Evolutionary conservation across 768 basidiomycete genomes (phyloP), one percentile per base, ranked within the genome.

Genomic region (Boletus pseudopeckii): DNA sequence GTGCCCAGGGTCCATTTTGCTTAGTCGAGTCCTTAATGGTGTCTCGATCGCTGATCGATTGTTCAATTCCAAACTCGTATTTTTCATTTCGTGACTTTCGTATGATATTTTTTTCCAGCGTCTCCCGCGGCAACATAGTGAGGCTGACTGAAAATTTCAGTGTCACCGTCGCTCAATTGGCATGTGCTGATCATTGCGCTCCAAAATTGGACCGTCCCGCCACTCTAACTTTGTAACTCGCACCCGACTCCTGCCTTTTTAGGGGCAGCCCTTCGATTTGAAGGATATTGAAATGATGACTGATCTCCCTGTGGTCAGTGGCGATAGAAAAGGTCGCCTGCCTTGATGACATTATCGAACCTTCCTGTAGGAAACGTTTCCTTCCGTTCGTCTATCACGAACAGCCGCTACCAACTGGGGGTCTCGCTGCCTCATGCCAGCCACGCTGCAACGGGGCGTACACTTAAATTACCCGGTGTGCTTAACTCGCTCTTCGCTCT

Each of bases 401-500:
- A 63, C 64, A 64, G 56, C 64, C 59, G 71, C 62, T 63, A 55
- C 58, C 45, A 54, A 41, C 63, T 65, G 49, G 58, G 56, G 69
- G 64, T 62, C 67, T 52, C 64, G 58, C 60, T 61, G 69, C 69
- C 69, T 70, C 69, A 72, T 70, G 69, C 69, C 53, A 33, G 58
- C 71, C 69, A 70, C 69, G 69, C 69, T 58, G 58, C 68, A 71
- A 67, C 62, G 50, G 64, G 57, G 49, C 66, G 59, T 56, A 56
- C 61, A 68, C 62, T 65, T 70, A 70, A 71, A 70, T 62, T 70
- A 55, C 63, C 63, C 69, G 55, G 46, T 45, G 34, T 59, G 50
- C 55, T 57, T 40, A 43, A 45, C 47, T 56, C 53, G 18, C 57
- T 57, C 67, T 56, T 71, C 64, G 65, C 55, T 49, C 61, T 50